phyloP scores from a whole-genome alignment of 75 land plant genomes.

The Larix kaempferi region DNA sequence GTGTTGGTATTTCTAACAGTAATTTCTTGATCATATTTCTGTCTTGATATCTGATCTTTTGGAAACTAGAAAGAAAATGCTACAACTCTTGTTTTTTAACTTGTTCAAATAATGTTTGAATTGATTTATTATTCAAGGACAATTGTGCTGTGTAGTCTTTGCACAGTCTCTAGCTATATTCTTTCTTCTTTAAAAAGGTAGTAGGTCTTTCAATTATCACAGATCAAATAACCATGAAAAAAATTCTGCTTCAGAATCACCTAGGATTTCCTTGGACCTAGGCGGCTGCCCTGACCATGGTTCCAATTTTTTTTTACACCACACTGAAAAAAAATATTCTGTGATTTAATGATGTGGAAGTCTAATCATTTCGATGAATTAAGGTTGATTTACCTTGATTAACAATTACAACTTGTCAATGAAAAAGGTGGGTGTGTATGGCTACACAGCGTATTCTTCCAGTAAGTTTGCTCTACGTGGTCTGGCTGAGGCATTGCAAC shows the following conservation, averaged over 20 bases:
- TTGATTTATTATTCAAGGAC: too few relatives aligned
- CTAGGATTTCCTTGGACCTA: background rate
- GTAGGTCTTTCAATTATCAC: too few relatives aligned
- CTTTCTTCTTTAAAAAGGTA: too few relatives aligned
- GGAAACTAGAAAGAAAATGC: too few relatives aligned
- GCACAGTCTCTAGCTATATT: too few relatives aligned
- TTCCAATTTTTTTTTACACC: background rate
- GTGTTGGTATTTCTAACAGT: too few relatives aligned
- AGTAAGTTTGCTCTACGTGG: slow-evolving; percentile 80
- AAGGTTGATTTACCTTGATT: slow-evolving; percentile 2
- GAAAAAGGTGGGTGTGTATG: slow-evolving; percentile 78
- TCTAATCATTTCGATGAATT: background rate
- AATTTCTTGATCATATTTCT: too few relatives aligned
- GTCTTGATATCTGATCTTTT: too few relatives aligned
- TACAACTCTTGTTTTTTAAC: too few relatives aligned
- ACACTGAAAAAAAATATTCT: background rate
- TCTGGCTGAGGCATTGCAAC: slow-evolving; percentile 80
- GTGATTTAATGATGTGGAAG: background rate
- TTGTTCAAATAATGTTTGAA: too few relatives aligned
- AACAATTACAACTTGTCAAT: background rate
- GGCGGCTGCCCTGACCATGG: background rate
- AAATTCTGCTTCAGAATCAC: background rate
- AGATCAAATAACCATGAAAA: background rate
- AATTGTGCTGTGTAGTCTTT: too few relatives aligned
- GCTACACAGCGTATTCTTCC: slow-evolving; percentile 80